Evolutionary conservation across 1,139 yeast species (phyloP).

Genomic region (Yarrowia galli): DNA sequence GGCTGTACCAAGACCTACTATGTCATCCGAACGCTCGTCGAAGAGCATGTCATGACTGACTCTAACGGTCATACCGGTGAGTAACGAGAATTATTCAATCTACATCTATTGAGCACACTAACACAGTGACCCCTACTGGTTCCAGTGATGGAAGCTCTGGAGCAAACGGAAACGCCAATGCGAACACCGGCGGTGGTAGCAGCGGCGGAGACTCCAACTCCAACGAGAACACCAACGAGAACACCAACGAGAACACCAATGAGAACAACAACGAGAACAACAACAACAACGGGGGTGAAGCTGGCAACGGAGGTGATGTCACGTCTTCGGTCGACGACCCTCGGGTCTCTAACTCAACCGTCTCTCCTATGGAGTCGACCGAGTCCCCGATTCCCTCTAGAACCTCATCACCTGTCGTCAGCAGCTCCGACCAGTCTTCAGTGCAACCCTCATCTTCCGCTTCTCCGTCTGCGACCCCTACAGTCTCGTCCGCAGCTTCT

Average conservation of each 20-base stretch:
- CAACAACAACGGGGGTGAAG: neutral
- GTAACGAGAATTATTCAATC: neutral
- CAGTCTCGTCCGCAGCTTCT: neutral
- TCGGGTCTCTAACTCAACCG: neutral
- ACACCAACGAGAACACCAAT: neutral
- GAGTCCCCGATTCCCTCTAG: neutral
- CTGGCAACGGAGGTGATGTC: neutral
- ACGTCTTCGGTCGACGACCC: neutral
- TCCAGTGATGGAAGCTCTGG: neutral
- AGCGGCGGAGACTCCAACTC: neutral
- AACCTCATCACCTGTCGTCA: neutral
- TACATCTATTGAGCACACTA: neutral
- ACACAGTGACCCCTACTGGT: neutral
- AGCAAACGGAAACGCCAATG: neutral
- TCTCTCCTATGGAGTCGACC: neutral
- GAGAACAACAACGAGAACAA: neutral
- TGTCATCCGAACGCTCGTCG: neutral
- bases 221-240: neutral
- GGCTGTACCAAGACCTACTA: slow-evolving; percentile 4
- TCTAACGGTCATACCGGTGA: neutral
- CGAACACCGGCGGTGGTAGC: neutral
- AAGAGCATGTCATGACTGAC: neutral
- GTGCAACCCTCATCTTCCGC: too few relatives aligned
- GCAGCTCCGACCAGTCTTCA: neutral
- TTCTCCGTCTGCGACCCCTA: neutral